A percentile compares a stretch with the other conserved stretches of the same genome.
These are phyloP conservation scores for Sungouiella blattae DNA, from an alignment of 805 yeast species.

Conservation along the genomic window DNA sequence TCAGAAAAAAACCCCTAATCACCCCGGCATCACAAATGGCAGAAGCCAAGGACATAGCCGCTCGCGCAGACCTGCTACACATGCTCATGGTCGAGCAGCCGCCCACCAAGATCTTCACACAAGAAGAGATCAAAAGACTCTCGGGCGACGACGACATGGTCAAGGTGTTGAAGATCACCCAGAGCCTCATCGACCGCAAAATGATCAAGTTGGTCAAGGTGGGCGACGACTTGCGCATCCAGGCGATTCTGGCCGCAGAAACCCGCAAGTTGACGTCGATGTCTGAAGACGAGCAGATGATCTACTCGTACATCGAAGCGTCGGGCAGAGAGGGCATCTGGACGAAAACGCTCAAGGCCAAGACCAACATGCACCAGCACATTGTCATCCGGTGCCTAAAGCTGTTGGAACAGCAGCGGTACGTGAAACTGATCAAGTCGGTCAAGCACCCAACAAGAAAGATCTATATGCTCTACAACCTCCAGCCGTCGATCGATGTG, in stretches of 20 bases:
- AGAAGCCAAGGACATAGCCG: no score
- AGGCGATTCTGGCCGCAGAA: constrained; percentile 67
- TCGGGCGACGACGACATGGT: constrained; percentile 39
- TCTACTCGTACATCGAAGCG: constrained; percentile 87
- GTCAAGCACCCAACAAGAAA: constrained; percentile 93
- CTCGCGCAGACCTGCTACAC: constrained; percentile 59
- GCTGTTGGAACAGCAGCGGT: constrained; percentile 71
- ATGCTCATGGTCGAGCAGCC: constrained; percentile 55
- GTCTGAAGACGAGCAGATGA: constrained; percentile 85
- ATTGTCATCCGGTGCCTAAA: constrained; percentile 84
- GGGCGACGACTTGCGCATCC: constrained; percentile 67
- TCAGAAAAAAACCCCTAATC: no score
- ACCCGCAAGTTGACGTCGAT: constrained; percentile 75
- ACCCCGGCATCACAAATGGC: no score
- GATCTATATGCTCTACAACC: constrained; percentile 89
- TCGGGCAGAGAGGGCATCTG: constrained; percentile 94
- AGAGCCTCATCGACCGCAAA: constrained; percentile 52
- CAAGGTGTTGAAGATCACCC: constrained; percentile 47
- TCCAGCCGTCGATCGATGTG: constrained; percentile 92
- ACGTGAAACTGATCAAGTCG: constrained; percentile 83
- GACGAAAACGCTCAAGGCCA: constrained; percentile 87
- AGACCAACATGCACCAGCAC: constrained; percentile 86
- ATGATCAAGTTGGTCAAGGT: constrained; percentile 66
- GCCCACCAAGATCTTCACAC: constrained; percentile 53
- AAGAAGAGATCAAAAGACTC: constrained; percentile 60